phyloP scores from a whole-genome alignment of 768 basidiomycete genomes.

The Hydnomerulius pinastri region DNA sequence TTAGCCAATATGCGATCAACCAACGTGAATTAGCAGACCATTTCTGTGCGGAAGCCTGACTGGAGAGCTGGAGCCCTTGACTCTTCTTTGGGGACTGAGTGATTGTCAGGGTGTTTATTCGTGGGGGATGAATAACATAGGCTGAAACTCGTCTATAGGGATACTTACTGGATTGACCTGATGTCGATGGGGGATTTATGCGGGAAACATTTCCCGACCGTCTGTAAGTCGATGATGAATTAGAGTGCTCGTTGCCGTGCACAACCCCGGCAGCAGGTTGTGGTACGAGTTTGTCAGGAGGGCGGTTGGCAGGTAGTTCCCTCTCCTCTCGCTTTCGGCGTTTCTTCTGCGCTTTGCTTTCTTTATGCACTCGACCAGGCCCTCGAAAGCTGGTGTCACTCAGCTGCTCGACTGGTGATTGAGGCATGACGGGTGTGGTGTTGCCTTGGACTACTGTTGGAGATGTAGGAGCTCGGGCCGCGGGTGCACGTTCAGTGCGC shows the following conservation, averaged over 20 bases:
- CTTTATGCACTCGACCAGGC: not conserved
- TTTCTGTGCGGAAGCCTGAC: slow-evolving; percentile 28
- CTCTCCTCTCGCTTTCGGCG: slow-evolving; percentile 14
- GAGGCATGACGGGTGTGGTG: not conserved
- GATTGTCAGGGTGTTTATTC: not conserved
- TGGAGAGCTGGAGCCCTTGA: not conserved
- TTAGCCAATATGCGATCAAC: not conserved
- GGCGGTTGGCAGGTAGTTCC: not conserved
- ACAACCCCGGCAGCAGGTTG: not conserved
- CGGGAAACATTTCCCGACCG: not conserved
- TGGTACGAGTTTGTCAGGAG: not conserved
- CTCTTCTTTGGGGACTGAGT: not conserved
- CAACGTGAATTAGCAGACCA: slow-evolving; percentile 19
- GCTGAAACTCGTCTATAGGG: not conserved
- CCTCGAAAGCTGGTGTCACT: not conserved
- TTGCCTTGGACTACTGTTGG: not conserved
- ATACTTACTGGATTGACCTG: not conserved
- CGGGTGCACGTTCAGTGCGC: not conserved
- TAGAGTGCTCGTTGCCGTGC: slow-evolving; percentile 5
- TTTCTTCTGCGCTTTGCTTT: slow-evolving; percentile 14
- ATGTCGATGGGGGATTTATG: not conserved
- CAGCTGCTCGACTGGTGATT: not conserved
- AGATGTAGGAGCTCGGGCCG: not conserved
- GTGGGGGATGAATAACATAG: not conserved
- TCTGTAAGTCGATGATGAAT: not conserved